Evolutionary conservation across 192 early-diverging fungal genomes (phyloP).

Genomic region (Gryganskiella cystojenkinii): DNA sequence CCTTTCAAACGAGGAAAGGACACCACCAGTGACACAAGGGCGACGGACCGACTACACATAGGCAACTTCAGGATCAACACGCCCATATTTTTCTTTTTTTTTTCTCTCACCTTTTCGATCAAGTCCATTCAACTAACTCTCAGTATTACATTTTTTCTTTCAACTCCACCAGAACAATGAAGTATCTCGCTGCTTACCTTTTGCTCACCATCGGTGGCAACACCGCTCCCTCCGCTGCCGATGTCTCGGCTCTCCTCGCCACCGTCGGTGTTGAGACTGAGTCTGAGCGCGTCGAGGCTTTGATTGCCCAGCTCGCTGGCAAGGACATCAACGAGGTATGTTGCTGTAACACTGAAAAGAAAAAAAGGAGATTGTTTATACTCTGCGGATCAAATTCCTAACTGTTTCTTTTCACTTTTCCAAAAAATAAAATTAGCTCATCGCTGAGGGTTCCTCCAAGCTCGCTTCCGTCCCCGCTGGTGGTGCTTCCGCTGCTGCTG

Average conservation of each 20-base stretch:
- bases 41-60: too few relatives aligned
- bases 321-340: slow-evolving; percentile 89
- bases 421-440: slow-evolving; percentile 64
- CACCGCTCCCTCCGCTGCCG: slow-evolving; percentile 74
- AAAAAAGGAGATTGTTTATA: neutral
- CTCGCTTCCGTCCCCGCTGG: slow-evolving; percentile 94
- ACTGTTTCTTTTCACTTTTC: slow-evolving; percentile 7
- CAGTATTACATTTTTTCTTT: neutral
- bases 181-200: slow-evolving; percentile 98
- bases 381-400: neutral
- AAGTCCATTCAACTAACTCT: neutral
- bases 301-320: slow-evolving; percentile 86
- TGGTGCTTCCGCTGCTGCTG: slow-evolving; percentile 74
- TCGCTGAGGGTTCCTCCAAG: slow-evolving; percentile 93
- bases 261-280: slow-evolving; percentile 96
- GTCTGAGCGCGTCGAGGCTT: slow-evolving; percentile 77
- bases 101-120: too few relatives aligned
- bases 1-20: too few relatives aligned
- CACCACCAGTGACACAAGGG: too few relatives aligned
- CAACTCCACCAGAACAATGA: slow-evolving; percentile 70
- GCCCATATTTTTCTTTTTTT: neutral
- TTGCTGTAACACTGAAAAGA: neutral
- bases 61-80: neutral
- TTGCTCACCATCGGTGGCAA: slow-evolving; percentile 92
- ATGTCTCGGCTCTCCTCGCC: slow-evolving; percentile 86